These are phyloP conservation scores for Irpex lacteus DNA, from an alignment of 1,284 basidiomycete species.

Conservation along the genomic window DNA sequence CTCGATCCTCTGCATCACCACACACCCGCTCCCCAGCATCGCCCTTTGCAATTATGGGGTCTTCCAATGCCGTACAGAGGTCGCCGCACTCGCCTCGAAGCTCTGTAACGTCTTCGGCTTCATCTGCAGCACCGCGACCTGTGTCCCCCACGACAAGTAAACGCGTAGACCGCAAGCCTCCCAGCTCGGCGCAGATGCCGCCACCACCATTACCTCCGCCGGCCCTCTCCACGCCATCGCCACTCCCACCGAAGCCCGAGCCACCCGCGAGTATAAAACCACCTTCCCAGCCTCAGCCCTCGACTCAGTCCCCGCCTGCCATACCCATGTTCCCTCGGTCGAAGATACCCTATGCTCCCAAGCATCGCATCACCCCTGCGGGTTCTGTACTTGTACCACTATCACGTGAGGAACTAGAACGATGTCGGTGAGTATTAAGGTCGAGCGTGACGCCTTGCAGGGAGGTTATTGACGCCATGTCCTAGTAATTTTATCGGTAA, in stretches of 20 bases:
- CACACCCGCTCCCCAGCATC: slow-evolving; percentile 15
- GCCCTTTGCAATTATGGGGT: slow-evolving; percentile 3
- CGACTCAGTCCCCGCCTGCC: slow-evolving; percentile 19
- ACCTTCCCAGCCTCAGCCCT: slow-evolving; percentile 20
- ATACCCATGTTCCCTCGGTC: slow-evolving; percentile 16
- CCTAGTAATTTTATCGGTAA: slow-evolving; percentile 48
- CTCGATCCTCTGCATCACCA: slow-evolving; percentile 3
- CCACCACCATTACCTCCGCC: slow-evolving; percentile 15
- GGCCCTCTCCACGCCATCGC: slow-evolving; percentile 3
- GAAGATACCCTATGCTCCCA: slow-evolving; percentile 61
- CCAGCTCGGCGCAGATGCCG: slow-evolving; percentile 13
- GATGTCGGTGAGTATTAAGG: slow-evolving; percentile 31
- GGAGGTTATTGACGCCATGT: neutral
- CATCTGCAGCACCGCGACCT: slow-evolving; percentile 5
- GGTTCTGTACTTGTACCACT: slow-evolving; percentile 63
- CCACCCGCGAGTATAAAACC: slow-evolving; percentile 12
- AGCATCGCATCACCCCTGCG: slow-evolving; percentile 57
- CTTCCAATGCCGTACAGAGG: slow-evolving; percentile 1
- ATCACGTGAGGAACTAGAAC: slow-evolving; percentile 57
- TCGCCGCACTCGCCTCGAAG: slow-evolving; percentile 28
- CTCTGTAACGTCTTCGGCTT: slow-evolving; percentile 12
- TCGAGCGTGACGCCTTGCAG: neutral
- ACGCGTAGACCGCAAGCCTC: slow-evolving; percentile 15
- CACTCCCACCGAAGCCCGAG: slow-evolving; percentile 12
- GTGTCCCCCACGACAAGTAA: slow-evolving; percentile 22